Base-by-base conservation (phyloP, 1,284 basidiomycete species). In the Wallemia hederae region DNA sequence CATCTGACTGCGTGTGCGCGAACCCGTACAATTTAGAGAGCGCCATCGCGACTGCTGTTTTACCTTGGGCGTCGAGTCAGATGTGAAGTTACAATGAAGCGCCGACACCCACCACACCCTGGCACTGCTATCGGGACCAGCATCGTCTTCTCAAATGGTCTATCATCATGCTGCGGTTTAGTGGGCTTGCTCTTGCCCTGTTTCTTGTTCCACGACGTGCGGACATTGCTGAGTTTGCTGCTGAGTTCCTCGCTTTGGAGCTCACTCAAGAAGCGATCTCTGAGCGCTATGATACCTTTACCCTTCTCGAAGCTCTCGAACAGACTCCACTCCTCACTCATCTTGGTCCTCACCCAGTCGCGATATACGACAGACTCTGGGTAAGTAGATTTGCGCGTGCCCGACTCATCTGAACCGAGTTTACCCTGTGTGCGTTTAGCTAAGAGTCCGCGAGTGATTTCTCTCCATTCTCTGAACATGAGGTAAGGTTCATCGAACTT, bases 401-500 rank as follows among this genome's bases (percentile, higher is more conserved):
- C 69, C 0, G 69, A 62, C 19, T 67, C 66, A 0, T 63, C 65
- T n/a, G 61, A 58, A 5, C 63, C 62, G 19, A 39, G 28, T 26
- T 62, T 61, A 25, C 59, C 55, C 27, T 61, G 56, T 56, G 65
- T 63, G 58, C 15, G 64, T 59, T 19, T 61, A 33, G 22, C 62
- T 60, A 2, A 55, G 55, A 60, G 11, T 39, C 61, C 27, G 69
- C 61, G 61, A 5, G 94, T 97, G 59, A 92, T 76, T 71, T 98
- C 94, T 60, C 94, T 77, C 90, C 90, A 98, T 69, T 96, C 87
- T 59, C 94, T 81, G 72, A 97, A 97, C 80, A 94, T 92, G 74
- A 97, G 81, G 69, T 98, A 98, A 0, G 92, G 92, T 69, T 98
- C 89, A 70, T 97, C 90, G 70, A 96, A 98, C 70, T 99, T 98